phyloP scores from a whole-genome alignment of 2,329 filamentous ascomycete species.

The Paecilomyces sp. region DNA sequence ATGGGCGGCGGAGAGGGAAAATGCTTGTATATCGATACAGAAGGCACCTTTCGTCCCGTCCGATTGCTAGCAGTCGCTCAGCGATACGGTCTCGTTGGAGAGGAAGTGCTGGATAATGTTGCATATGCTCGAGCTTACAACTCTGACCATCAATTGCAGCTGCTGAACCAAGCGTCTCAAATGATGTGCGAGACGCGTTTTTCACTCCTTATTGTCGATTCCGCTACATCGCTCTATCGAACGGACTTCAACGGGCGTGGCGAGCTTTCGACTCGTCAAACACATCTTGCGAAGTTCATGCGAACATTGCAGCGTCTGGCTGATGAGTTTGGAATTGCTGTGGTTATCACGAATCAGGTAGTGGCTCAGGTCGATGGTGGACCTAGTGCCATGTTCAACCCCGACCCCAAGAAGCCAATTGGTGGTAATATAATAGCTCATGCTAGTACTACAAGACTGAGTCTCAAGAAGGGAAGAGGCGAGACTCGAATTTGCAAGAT shows the following conservation, averaged over 20 bases:
- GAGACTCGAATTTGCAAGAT: constrained; percentile 99
- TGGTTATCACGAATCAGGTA: constrained; percentile 98
- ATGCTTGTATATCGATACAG: constrained; percentile 96
- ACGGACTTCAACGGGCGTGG: constrained; percentile 97
- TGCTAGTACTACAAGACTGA: constrained; percentile 88
- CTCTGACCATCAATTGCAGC: constrained; percentile 91
- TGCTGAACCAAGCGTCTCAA: constrained; percentile 86
- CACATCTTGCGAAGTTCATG: constrained; percentile 44
- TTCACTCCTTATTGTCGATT: constrained; percentile 91
- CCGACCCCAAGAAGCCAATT: constrained; percentile 98
- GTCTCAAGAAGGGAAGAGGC: constrained; percentile 87
- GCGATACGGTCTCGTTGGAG: constrained; percentile 86
- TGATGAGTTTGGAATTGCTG: constrained; percentile 86
- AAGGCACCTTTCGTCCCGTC: constrained; percentile 93
- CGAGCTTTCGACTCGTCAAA: constrained; percentile 86
- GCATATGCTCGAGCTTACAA: constrained; percentile 98
- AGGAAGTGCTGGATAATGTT: constrained; percentile 97
- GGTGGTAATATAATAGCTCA: constrained; percentile 98
- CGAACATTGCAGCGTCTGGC: constrained; percentile 45
- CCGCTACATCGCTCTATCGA: constrained; percentile 87
- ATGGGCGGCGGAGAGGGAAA: constrained; percentile 99
- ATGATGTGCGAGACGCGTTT: constrained; percentile 99
- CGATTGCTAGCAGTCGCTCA: constrained; percentile 87
- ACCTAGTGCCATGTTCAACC: constrained; percentile 96
- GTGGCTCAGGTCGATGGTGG: constrained; percentile 97